Conservation (phyloP, 495 filamentous ascomycete genomes). For the Cudoniella acicularis region DNA sequence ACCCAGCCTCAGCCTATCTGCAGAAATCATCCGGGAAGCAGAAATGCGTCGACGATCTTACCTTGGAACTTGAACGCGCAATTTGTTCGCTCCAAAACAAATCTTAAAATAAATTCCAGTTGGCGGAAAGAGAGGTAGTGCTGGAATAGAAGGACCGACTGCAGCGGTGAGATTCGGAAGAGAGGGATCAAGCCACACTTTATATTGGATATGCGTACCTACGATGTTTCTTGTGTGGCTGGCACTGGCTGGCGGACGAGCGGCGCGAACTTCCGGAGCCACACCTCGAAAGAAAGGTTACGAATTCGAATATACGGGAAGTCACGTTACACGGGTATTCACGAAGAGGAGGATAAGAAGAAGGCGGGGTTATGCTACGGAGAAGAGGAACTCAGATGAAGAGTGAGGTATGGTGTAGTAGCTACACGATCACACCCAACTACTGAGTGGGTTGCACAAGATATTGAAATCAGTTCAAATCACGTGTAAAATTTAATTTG, state of each 20-base stretch:
- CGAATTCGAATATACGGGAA: not conserved
- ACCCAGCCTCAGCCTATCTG: constrained; percentile 66
- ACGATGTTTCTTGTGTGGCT: not conserved
- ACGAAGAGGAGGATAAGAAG: not conserved
- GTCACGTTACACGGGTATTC: not conserved
- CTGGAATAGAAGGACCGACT: not conserved
- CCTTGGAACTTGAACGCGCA: constrained; percentile 22
- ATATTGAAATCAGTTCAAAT: too few relatives aligned
- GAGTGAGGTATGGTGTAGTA: not conserved
- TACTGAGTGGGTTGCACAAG: too few relatives aligned
- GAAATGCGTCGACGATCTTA: constrained; percentile 61
- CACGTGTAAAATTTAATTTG: too few relatives aligned
- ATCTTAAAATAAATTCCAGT: not conserved
- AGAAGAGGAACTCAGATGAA: not conserved
- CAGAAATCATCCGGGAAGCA: constrained; percentile 75
- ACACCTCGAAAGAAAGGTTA: not conserved
- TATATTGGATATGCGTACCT: not conserved
- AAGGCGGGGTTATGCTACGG: not conserved
- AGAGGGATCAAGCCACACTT: not conserved
- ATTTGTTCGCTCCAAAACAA: not conserved
- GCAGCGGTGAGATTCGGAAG: not conserved
- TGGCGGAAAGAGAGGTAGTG: not conserved
- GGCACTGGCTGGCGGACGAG: not conserved
- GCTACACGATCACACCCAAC: too few relatives aligned
- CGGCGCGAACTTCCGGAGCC: not conserved